Percentiles rank a stretch among this genome's conserved stretches.
Conservation (phyloP, 805 yeast species). For the Cyberlindnera samutprakarnensis region DNA sequence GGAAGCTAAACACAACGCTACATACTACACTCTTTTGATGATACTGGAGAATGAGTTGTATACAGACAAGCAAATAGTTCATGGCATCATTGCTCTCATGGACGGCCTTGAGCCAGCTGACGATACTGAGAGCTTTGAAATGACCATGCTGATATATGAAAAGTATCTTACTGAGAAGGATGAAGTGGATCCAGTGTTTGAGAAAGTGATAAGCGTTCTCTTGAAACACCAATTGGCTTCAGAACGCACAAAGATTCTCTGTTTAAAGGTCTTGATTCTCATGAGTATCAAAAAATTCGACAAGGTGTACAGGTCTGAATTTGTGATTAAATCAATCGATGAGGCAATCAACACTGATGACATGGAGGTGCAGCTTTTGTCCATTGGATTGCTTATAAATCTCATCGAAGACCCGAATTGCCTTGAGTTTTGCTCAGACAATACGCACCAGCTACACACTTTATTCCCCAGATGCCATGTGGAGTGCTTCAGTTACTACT, state of each 20-base stretch:
- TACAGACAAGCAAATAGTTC: background rate
- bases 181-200: background rate
- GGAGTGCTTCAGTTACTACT: conserved; percentile 10
- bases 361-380: conserved; percentile 12
- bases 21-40: conserved; percentile 12
- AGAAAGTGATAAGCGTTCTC: background rate
- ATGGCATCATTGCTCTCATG: background rate
- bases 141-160: conserved; percentile 12
- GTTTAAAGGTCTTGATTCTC: conserved; percentile 14
- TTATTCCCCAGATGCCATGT: conserved; percentile 4
- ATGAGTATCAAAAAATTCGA: conserved; percentile 8
- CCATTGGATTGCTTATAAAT: conserved; percentile 17
- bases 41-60: conserved; percentile 4
- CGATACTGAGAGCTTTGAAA: conserved; percentile 7
- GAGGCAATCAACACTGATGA: background rate
- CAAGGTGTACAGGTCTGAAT: conserved; percentile 1
- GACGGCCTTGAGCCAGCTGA: background rate
- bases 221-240: background rate
- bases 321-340: conserved; percentile 1
- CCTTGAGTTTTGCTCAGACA: background rate
- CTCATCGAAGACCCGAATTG: conserved; percentile 12
- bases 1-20: background rate
- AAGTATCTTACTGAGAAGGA: conserved; percentile 2
- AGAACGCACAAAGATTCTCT: background rate
- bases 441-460: conserved; percentile 4